These are phyloP conservation scores for Candida sakaeoensis DNA, from an alignment of 805 yeast genomes.

Conservation along the genomic window DNA sequence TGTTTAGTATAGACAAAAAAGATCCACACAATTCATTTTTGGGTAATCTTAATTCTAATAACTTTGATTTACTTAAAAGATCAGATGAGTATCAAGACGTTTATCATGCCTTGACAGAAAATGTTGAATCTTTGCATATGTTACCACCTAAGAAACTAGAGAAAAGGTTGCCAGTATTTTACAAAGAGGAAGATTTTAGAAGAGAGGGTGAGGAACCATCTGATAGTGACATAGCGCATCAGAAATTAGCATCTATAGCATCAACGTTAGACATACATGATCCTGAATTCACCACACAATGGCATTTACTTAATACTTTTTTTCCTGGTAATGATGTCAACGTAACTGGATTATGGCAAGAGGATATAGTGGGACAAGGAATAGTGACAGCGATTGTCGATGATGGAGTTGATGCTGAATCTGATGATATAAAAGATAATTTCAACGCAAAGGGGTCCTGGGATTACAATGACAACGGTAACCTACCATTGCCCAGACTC, in stretches of 20 bases:
- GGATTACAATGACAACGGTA: constrained; percentile 80
- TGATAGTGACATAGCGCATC: constrained; percentile 48
- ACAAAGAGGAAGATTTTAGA: constrained; percentile 3
- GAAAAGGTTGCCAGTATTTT: constrained; percentile 57
- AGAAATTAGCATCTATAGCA: constrained; percentile 44
- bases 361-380: constrained; percentile 76
- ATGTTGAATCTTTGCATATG: constrained; percentile 46
- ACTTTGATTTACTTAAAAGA: constrained; percentile 25
- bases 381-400: constrained; percentile 86
- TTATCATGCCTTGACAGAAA: constrained; percentile 21
- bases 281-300: constrained; percentile 79
- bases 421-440: constrained; percentile 65
- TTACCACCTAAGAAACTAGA: constrained; percentile 51
- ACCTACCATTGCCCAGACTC: constrained; percentile 76
- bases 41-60: constrained; percentile 33
- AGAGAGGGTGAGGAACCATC: constrained; percentile 1
- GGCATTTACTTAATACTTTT: constrained; percentile 82
- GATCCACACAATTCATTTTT: constrained; percentile 31
- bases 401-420: constrained; percentile 87
- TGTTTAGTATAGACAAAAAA: constrained; percentile 53
- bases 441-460: constrained; percentile 81
- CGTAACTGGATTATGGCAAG: constrained; percentile 79
- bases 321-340: constrained; percentile 84
- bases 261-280: constrained; percentile 64
- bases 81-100: constrained; percentile 20